Percentiles rank a stretch among this genome's conserved stretches.
Evolutionary conservation across 129 eudicot species (phyloP).

Genomic region (Daucus carota): DH1_v3.0 NC_030381.2:41698501-41699000

Average conservation of each 20-base stretch:
- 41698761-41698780: slow-evolving; percentile 61
- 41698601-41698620: neutral
- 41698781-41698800: slow-evolving; percentile 95
- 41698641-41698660: neutral
- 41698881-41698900: slow-evolving; percentile 8
- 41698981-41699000: slow-evolving; percentile 51
- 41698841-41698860: slow-evolving; percentile 12
- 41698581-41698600: neutral
- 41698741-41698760: slow-evolving; percentile 80
- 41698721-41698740: slow-evolving; percentile 77
- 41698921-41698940: neutral
- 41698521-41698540: neutral
- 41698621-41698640: neutral
- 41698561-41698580: neutral
- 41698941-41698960: neutral
- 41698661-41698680: neutral
- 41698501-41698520: neutral
- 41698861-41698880: neutral
- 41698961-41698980: slow-evolving; percentile 1
- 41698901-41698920: neutral
- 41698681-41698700: slow-evolving; percentile 91
- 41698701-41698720: slow-evolving; percentile 98
- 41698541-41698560: neutral
- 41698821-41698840: slow-evolving; percentile 39
- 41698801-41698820: slow-evolving; percentile 98